A percentile compares a stretch with the other conserved stretches of the same genome.
phyloP scores from a whole-genome alignment of 345 rosid species.

The Citrus cavaleriei region DNA sequence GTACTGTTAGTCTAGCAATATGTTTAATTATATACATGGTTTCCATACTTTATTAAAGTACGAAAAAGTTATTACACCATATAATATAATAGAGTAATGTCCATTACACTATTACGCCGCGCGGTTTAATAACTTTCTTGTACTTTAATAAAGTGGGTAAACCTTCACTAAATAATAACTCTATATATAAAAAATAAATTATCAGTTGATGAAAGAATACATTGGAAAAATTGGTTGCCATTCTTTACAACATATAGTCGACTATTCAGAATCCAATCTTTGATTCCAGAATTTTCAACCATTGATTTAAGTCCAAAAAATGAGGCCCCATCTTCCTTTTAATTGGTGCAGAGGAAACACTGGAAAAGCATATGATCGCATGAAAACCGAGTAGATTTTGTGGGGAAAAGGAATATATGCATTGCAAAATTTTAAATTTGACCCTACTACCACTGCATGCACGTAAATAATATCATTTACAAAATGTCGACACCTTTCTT shows the following conservation, averaged over 20 bases:
- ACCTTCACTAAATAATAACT: too few species aligned
- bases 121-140: accelerated
- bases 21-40: too few species aligned
- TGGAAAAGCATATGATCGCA: neutral
- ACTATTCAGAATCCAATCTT: neutral
- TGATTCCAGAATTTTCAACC: neutral
- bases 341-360: neutral
- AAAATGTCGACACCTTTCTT: too few species aligned
- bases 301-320: neutral
- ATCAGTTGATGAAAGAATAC: neutral
- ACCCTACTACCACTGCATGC: neutral
- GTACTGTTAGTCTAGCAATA: neutral
- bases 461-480: neutral
- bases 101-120: too few species aligned
- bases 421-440: neutral
- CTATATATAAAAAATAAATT: too few species aligned
- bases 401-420: neutral
- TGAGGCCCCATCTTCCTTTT: neutral
- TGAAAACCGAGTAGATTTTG: neutral
- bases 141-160: too few species aligned
- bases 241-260: neutral
- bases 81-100: too few species aligned
- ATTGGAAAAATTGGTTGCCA: neutral
- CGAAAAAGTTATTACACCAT: too few species aligned
- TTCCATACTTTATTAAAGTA: too few species aligned